These are phyloP conservation scores for Aspergillus quadricinctus DNA, from an alignment of 2,329 filamentous ascomycete species.

Conservation along the genomic window DNA sequence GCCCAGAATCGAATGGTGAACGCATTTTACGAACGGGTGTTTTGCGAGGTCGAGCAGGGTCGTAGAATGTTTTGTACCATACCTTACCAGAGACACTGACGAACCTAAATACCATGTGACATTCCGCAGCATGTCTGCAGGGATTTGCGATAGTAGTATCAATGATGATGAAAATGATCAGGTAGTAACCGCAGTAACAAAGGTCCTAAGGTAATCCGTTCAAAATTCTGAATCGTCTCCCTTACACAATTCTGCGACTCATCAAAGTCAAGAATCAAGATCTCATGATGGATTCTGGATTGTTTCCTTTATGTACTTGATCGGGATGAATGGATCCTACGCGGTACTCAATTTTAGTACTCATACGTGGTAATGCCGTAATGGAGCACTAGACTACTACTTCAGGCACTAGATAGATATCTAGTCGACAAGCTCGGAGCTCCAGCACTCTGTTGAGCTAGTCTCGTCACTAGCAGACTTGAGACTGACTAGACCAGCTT, in stretches of 20 bases:
- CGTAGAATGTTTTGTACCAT: not conserved
- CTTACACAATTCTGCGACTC: conserved; percentile 1
- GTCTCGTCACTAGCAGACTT: not conserved
- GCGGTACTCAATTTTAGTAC: not conserved
- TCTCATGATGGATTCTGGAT: not conserved
- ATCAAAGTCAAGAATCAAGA: not conserved
- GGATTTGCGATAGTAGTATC: not conserved
- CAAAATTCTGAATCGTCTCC: not conserved
- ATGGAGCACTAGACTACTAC: not conserved
- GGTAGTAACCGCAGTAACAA: conserved; percentile 8
- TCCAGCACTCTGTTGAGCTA: not conserved
- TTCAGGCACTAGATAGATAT: not conserved
- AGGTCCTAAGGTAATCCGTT: not conserved
- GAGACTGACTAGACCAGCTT: not conserved
- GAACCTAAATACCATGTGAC: conserved; percentile 5
- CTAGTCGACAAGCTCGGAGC: not conserved
- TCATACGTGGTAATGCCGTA: not conserved
- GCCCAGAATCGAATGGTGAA: not conserved
- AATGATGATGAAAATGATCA: not conserved
- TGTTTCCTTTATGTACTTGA: conserved; percentile 1
- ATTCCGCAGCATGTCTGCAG: not conserved
- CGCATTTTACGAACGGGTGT: not conserved
- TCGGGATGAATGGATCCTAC: too few relatives aligned
- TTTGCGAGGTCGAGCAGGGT: not conserved
- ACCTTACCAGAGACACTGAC: conserved; percentile 7